phyloP scores from a whole-genome alignment of 2,329 filamentous ascomycete genomes.

The Penicillium occitanis region DNA sequence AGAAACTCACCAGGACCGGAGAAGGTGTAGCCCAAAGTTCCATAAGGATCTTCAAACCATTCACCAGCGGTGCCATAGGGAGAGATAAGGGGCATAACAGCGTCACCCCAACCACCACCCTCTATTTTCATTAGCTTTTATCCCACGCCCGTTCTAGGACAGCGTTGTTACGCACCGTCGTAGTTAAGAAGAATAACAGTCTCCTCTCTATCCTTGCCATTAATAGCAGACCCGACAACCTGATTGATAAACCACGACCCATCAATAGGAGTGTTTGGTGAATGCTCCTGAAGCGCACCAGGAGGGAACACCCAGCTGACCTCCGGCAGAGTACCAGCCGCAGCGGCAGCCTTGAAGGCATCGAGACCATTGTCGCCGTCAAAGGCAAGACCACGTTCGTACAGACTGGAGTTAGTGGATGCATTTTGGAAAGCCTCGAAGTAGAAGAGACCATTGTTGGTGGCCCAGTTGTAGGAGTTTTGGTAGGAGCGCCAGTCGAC shows the following conservation, averaged over 20 bases:
- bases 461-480: slow-evolving; percentile 50
- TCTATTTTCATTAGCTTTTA: slow-evolving; percentile 35
- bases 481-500: slow-evolving; percentile 55
- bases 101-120: slow-evolving; percentile 57
- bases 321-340: slow-evolving; percentile 53
- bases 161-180: not conserved
- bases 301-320: slow-evolving; percentile 54
- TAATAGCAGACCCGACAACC: slow-evolving; percentile 52
- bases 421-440: slow-evolving; percentile 55
- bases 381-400: slow-evolving; percentile 49
- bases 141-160: too few species aligned
- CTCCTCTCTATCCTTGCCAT: slow-evolving; percentile 50
- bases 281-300: slow-evolving; percentile 54
- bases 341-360: slow-evolving; percentile 52
- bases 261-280: slow-evolving; percentile 54
- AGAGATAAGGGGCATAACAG: slow-evolving; percentile 53
- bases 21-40: slow-evolving; percentile 43
- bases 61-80: slow-evolving; percentile 53
- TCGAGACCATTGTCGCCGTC: slow-evolving; percentile 43
- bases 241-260: slow-evolving; percentile 56
- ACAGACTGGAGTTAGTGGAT: slow-evolving; percentile 41
- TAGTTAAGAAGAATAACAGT: slow-evolving; percentile 40
- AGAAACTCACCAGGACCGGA: slow-evolving; percentile 37
- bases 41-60: slow-evolving; percentile 52
- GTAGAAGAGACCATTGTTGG: slow-evolving; percentile 56